phyloP scores from a whole-genome alignment of 2,329 filamentous ascomycete genomes.

The Sphaerulina populicola region DNA sequence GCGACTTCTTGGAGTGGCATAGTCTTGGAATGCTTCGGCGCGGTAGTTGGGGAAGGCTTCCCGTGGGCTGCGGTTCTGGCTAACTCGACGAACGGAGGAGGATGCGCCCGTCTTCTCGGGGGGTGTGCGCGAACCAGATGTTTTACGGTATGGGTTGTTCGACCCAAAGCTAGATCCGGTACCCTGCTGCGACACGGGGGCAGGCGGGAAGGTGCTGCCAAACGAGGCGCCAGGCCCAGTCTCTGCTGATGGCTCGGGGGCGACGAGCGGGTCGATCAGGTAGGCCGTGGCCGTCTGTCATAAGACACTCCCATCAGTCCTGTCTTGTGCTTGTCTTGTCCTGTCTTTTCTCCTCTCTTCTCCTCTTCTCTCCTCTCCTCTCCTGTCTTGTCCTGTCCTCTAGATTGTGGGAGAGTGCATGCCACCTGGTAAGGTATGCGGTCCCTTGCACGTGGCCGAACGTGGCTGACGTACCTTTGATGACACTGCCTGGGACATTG shows the following conservation, averaged over 20 bases:
- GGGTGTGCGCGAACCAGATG: constrained; percentile 9
- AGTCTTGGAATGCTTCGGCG: constrained; percentile 35
- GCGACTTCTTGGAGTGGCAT: constrained; percentile 20
- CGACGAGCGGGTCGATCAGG: constrained; percentile 61
- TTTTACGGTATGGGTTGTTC: constrained; percentile 39
- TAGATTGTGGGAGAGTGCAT: too few relatives aligned
- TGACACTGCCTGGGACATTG: constrained; percentile 15
- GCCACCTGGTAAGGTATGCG: constrained; percentile 1
- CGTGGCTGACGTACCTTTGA: constrained; percentile 13
- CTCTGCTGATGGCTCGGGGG: constrained; percentile 58
- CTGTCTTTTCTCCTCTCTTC: too few relatives aligned
- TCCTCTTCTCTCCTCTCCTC: too few relatives aligned
- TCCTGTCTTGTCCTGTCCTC: too few relatives aligned
- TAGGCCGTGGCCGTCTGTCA: constrained; percentile 52
- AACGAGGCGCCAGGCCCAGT: constrained; percentile 57
- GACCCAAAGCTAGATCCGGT: constrained; percentile 30
- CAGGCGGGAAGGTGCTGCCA: constrained; percentile 39
- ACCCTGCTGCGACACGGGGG: constrained; percentile 25
- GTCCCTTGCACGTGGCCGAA: constrained; percentile 10
- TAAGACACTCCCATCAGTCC: constrained; percentile 1
- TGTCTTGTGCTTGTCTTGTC: not conserved
- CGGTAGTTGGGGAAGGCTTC: constrained; percentile 43
- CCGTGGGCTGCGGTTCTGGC: constrained; percentile 34
- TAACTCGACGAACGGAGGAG: constrained; percentile 22
- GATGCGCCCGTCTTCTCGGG: constrained; percentile 2